Base-by-base conservation (phyloP, 2,329 filamentous ascomycete genomes). In the Claviceps sp. region DNA sequence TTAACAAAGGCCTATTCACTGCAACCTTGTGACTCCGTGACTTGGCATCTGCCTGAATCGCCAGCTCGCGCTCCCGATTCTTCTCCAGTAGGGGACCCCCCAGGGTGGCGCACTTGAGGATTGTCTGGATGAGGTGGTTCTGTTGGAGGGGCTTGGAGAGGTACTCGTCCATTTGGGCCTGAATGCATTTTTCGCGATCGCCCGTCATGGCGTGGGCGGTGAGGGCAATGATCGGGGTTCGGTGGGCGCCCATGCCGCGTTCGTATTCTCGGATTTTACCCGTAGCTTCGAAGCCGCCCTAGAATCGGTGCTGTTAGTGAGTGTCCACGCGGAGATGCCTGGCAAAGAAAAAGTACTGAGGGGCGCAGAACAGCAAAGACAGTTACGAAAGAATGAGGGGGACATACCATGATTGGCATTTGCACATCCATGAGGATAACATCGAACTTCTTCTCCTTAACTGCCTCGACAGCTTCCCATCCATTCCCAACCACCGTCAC, bases 101-200 rank as follows among this genome's bases (percentile, higher is more conserved):
- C 37, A 97, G 82, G 4, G 93, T 96, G 13, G 89, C 91, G 65
- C 91, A 97, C 67, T 96, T 95, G 57, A 97, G 79, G 54, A 98
- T 97, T 1, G 90, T 96, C 71, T 97, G 91, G 62, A 97, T 96
- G 62, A 97, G 83, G 66, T 95, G 88, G 66, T 95, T 96, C 64
- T 95, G 91, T 68, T 96, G 94, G 55, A 97, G 75, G 26, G 91
- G 91, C 66, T 98, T 98, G 17, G 91, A 95, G 43, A 98, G 75
- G 64, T 98, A 98, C 68, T 98, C 93, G 66, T 98, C 93, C 93
- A 98, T 98, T 71, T 97, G 89, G 9, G 91, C 93, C 66, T 95
- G 88, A 55, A 98, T 94, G 68, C 93, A 98, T 74, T 95, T 95
- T 67, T 98, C 93, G 48, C 93, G 82, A 64, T 98, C 93, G 57